Base-by-base conservation (phyloP, 2,329 filamentous ascomycete species). In the Clarireedia homoeocarpa region DNA sequence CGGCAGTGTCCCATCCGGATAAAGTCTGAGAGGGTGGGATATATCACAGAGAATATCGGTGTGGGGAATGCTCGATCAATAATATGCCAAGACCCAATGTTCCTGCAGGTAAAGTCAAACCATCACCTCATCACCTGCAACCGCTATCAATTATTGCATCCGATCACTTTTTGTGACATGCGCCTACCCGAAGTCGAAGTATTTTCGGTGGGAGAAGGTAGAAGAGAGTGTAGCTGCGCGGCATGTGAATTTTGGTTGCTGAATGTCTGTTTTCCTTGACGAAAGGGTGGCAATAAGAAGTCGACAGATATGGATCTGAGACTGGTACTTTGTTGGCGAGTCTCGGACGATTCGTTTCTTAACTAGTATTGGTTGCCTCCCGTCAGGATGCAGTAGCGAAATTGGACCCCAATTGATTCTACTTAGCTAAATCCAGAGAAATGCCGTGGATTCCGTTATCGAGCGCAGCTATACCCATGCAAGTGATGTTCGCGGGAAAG, bases 121-220 rank as follows among this genome's bases (percentile, higher is more conserved):
- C 47, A 59, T 67, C 65, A 67, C 63, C 60, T 59, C 64, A 65
- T 62, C 64, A 65, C 65, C 66, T 65, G 64, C 52, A 54, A 54
- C 52, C 52, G 9, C n/a, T 44, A 44, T 55, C 56, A 45, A 57
- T 61, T 66, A 65, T 66, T 67, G 63, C 58, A 61, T 63, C 57
- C 46, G 57, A 58, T 58, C 50, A 48, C 59, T 57, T 34, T 34
- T 59, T 54, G 53, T 58, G 42, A 60, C 40, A 53, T 59, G 42
- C 39, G 55, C 57, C 56, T 46, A 49, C 39, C 46, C 52, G 51
- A 48, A 14, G 44, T 46, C 24, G 34, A 42, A 48, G 60, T 26
- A 42, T 24, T 55, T 57, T 53, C 51, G 58, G 38, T 52, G 55
- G 48, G 20, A 26, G 38, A 56, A 55, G 39, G 7, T 47, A 51